A percentile compares a stretch with the other conserved stretches of the same genome.
These are phyloP conservation scores for Candida caryicola DNA, from an alignment of 805 yeast genomes.

Conservation along the genomic window DNA sequence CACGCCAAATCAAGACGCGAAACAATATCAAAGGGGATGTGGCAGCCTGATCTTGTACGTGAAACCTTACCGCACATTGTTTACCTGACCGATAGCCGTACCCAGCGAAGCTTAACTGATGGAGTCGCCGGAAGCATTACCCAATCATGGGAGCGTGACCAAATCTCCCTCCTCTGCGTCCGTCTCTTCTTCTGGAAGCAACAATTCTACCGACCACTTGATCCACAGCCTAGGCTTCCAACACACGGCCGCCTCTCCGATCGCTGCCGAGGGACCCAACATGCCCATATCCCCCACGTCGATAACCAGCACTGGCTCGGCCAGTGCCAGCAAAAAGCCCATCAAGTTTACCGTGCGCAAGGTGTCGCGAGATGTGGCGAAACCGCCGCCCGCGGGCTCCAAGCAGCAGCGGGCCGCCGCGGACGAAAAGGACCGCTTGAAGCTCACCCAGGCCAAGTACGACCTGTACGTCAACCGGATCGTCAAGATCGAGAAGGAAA, in stretches of 20 bases:
- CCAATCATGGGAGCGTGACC: not conserved
- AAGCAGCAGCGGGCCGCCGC: slow-evolving; percentile 1
- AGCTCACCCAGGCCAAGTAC: slow-evolving; percentile 31
- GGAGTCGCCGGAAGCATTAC: not conserved
- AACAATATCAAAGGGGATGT: not conserved
- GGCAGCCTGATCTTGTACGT: not conserved
- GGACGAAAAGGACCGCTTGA: slow-evolving; percentile 9
- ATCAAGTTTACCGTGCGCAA: slow-evolving; percentile 34
- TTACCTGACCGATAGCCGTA: not conserved
- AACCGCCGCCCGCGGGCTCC: slow-evolving; percentile 5
- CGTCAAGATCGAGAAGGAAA: slow-evolving; percentile 40
- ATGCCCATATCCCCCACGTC: slow-evolving; percentile 5
- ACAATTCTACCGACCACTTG: slow-evolving; percentile 22
- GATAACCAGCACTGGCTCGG: not conserved
- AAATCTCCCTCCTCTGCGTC: slow-evolving; percentile 21
- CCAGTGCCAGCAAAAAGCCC: slow-evolving; percentile 20
- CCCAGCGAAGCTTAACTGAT: not conserved
- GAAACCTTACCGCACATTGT: not conserved
- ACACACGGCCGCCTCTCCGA: not conserved
- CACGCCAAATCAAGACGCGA: not conserved
- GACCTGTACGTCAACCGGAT: slow-evolving; percentile 31
- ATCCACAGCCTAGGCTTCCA: slow-evolving; percentile 14
- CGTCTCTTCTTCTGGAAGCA: slow-evolving; percentile 21
- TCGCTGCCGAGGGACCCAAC: slow-evolving; percentile 4
- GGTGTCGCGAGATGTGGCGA: slow-evolving; percentile 28